Conservation (phyloP, 129 eudicot species). For the Pittosporum tobira region DNA sequence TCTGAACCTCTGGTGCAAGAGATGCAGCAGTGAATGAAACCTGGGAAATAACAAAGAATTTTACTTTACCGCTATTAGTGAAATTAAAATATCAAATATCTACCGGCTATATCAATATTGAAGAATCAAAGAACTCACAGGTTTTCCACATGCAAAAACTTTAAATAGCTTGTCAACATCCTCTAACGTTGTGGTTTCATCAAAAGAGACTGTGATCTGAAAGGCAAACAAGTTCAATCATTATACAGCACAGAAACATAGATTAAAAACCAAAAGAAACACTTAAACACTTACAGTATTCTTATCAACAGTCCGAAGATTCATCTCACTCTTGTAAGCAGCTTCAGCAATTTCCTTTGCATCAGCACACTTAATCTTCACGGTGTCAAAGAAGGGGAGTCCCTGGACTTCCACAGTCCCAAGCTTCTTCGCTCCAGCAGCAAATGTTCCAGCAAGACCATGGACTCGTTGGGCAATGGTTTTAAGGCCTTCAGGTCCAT, state of each 20-base stretch:
- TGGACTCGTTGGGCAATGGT: conserved; percentile 76
- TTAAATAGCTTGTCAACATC: conserved; percentile 85
- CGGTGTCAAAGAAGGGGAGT: conserved; percentile 84
- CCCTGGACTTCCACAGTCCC: conserved; percentile 78
- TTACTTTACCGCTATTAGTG: conserved; percentile 3
- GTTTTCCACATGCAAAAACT: conserved; percentile 64
- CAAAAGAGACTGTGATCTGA: conserved; percentile 85
- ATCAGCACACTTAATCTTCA: conserved; percentile 67
- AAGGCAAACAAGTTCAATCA: conserved; percentile 12
- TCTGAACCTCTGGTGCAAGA: conserved; percentile 70
- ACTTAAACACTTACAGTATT: conserved; percentile 51
- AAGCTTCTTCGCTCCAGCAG: conserved; percentile 72
- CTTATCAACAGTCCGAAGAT: conserved; percentile 68
- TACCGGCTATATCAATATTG: background rate
- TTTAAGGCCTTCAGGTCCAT: conserved; percentile 94
- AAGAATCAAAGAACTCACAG: conserved; percentile 34
- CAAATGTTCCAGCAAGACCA: conserved; percentile 83
- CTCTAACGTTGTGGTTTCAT: conserved; percentile 86
- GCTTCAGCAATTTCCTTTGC: conserved; percentile 67
- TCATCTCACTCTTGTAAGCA: conserved; percentile 73
- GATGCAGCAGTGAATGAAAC: conserved; percentile 77
- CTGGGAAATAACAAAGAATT: conserved; percentile 24
- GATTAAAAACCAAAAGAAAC: conserved; percentile 9
- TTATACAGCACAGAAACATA: background rate
- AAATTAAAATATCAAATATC: background rate